Evolutionary conservation across 805 yeast species (phyloP).

Genomic region (Pichia gijzeniarum): DNA sequence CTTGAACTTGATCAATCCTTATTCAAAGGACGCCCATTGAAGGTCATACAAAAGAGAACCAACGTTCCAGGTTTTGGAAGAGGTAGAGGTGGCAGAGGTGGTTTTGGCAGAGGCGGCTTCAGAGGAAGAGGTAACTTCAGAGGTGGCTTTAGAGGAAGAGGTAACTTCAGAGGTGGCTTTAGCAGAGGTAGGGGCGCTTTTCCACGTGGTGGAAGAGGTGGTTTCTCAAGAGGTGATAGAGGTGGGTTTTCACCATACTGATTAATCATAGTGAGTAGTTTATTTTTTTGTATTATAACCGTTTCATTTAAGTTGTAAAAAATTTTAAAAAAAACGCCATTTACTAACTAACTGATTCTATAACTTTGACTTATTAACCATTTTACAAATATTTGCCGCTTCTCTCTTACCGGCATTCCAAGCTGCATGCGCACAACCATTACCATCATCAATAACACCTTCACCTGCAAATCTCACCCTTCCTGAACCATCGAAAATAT

Average conservation of each 20-base stretch:
- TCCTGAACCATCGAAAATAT: constrained; percentile 33
- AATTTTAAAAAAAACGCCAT: too few relatives aligned
- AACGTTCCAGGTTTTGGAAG: constrained; percentile 66
- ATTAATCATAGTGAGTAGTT: not conserved
- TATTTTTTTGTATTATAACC: too few relatives aligned
- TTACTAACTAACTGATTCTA: not conserved
- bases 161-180: constrained; percentile 22
- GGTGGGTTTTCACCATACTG: constrained; percentile 30
- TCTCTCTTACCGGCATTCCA: constrained; percentile 46
- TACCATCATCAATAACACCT: constrained; percentile 44
- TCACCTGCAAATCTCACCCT: constrained; percentile 53
- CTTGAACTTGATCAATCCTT: constrained; percentile 54
- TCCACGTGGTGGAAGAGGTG: constrained; percentile 27
- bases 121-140: constrained; percentile 14
- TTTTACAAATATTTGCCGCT: constrained; percentile 27
- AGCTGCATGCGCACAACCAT: constrained; percentile 57
- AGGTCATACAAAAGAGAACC: constrained; percentile 73
- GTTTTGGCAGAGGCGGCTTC: constrained; percentile 23
- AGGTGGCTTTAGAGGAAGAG: constrained; percentile 24
- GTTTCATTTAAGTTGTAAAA: too few relatives aligned
- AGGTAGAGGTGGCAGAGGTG: constrained; percentile 26
- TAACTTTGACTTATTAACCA: constrained; percentile 21
- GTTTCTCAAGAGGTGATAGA: constrained; percentile 15
- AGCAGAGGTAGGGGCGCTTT: constrained; percentile 18
- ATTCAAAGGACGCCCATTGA: constrained; percentile 64